phyloP scores from a whole-genome alignment of 495 filamentous ascomycete genomes.

The Penicillium angulare region DNA sequence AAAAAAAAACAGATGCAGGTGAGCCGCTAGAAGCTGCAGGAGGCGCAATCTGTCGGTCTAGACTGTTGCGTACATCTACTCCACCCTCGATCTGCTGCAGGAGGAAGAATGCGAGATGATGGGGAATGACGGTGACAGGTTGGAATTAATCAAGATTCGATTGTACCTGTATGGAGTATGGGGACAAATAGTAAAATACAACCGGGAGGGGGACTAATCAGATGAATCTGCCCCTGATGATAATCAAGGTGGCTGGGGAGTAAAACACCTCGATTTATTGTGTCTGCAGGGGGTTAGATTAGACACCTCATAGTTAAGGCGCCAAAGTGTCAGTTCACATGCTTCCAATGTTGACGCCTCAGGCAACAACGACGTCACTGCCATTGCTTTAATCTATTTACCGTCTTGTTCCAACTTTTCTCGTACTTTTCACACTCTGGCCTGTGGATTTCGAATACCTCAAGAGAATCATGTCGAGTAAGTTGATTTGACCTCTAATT shows the following conservation, averaged over 20 bases:
- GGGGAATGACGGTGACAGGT: no score
- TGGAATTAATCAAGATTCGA: not conserved
- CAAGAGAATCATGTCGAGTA: slow-evolving; percentile 25
- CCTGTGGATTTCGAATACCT: not conserved
- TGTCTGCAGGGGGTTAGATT: not conserved
- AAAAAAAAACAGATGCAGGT: slow-evolving; percentile 21
- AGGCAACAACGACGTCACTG: slow-evolving; percentile 21
- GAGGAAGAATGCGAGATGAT: not conserved
- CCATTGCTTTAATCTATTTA: not conserved
- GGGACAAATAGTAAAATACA: not conserved
- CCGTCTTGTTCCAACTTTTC: not conserved
- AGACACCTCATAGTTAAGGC: not conserved
- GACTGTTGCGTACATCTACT: slow-evolving; percentile 29
- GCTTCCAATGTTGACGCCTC: not conserved
- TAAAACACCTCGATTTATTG: not conserved
- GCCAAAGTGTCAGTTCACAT: not conserved
- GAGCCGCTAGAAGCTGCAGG: slow-evolving; percentile 33
- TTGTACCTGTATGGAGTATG: not conserved
- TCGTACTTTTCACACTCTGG: not conserved
- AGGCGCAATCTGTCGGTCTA: slow-evolving; percentile 28
- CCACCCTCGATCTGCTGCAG: slow-evolving; percentile 24
- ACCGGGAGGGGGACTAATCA: no score
- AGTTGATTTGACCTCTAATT: not conserved
- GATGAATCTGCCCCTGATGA: slow-evolving; percentile 2
- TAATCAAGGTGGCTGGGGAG: slow-evolving; percentile 11